phyloP scores from a whole-genome alignment of 176 grass and related monocot genomes.

The Musa schizocarpa region DNA sequence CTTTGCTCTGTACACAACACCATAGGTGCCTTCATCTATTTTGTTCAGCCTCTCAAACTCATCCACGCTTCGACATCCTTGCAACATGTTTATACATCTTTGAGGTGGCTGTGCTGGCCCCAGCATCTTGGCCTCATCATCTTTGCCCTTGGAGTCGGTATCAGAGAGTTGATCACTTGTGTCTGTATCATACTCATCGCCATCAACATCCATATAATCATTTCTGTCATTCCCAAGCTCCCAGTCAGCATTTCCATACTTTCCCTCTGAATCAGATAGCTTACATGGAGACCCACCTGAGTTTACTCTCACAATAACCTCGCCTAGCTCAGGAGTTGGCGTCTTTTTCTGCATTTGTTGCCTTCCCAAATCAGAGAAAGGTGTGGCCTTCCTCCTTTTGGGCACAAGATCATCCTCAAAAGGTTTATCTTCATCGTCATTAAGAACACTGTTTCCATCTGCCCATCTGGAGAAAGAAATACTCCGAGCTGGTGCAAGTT shows the following conservation, averaged over 20 bases:
- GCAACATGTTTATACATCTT: conserved; percentile 22
- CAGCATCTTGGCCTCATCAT: conserved; percentile 54
- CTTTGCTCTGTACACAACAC: conserved; percentile 29
- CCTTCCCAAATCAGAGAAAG: conserved; percentile 21
- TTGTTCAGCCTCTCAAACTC: conserved; percentile 24
- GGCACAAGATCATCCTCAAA: conserved; percentile 27
- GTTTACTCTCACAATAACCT: conserved; percentile 26
- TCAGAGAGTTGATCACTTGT: conserved; percentile 14
- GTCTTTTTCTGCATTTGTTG: conserved; percentile 21
- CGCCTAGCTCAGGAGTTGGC: conserved; percentile 35
- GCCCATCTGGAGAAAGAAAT: conserved; percentile 80
- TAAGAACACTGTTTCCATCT: conserved; percentile 22
- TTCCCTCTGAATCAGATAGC: conserved; percentile 36
- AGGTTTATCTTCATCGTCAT: conserved; percentile 16
- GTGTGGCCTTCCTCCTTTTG: conserved; percentile 34
- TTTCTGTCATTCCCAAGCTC: conserved; percentile 18
- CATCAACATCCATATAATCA: conserved; percentile 39
- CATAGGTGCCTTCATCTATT: conserved; percentile 28
- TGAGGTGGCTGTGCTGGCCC: conserved; percentile 33
- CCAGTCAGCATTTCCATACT: conserved; percentile 14
- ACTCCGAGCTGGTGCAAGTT: conserved; percentile 29
- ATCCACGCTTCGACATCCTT: conserved; percentile 25
- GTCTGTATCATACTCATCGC: conserved; percentile 18
- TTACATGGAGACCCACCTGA: conserved; percentile 28
- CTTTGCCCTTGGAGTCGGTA: conserved; percentile 23